Evolutionary conservation across 352 stramenopile genomes (phyloP), one percentile per base, ranked within the genome.

Genomic region (Elongisporangium senticosum): DNA sequence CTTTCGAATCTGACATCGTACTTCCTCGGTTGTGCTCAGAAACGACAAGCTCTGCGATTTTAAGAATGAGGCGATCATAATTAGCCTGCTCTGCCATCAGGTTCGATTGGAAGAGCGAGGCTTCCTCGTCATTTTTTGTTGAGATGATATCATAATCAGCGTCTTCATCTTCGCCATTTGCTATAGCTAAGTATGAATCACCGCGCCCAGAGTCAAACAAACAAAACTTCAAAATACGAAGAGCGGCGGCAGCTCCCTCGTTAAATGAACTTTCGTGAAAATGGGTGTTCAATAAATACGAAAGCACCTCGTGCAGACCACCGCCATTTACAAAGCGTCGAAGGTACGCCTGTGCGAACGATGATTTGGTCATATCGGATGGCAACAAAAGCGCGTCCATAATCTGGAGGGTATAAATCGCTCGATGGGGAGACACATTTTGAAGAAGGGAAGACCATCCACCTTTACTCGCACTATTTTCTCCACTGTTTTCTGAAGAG

Each of bases 401-500:
- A 57, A 95, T 93, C 63, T 96, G 84, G 7, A 96, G 61, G 19
- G 85, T 92, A 71, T 96, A 96, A 50, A 95, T 86, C 7, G 86
- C 83, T 58, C 89, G 77, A 52, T 93, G 86, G 13, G 85, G 83
- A 4, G 86, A 90, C n/a, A 76, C 74, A 43, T 77, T 79, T 49
- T 84, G 74, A 13, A 93, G 52, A 58, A 93, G 59, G 13, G 76
- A 81, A 43, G 79, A 80, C 83, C 81, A 93, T 43, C 84, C 78
- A 0, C 61, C 54, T 49, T 76, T 79, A 22, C 49, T 79, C n/a
- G 26, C 17, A 4, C 7, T 28, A 8, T 48, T 40, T 21, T 56
- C 58, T n/a, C 53, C 59, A 24, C 43, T 59, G 15, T 49, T 48
- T 28, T 63, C 49, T 21, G 51, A 65, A 7, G 61, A 66, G 53